A percentile compares a stretch with the other conserved stretches of the same genome.
phyloP scores from a whole-genome alignment of 2,329 filamentous ascomycete genomes.

The Huntiella decipiens region DNA sequence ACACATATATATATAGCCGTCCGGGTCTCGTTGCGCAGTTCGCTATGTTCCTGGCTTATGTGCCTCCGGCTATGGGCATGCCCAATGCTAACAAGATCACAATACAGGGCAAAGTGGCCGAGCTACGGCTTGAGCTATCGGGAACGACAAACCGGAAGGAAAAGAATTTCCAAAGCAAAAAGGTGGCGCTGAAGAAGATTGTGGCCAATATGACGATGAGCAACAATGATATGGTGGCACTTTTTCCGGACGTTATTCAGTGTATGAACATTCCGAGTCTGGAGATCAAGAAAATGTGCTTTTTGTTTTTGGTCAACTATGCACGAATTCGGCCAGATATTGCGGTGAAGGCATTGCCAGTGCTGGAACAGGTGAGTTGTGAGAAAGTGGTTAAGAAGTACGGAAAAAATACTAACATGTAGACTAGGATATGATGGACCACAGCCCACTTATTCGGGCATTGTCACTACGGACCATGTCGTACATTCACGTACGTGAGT shows the following conservation, averaged over 20 bases:
- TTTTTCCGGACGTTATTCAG: constrained; percentile 85
- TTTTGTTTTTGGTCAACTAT: constrained; percentile 93
- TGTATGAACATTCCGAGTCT: constrained; percentile 91
- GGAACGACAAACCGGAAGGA: constrained; percentile 81
- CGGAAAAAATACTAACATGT: background rate
- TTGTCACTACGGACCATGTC: constrained; percentile 88
- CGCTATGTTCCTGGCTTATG: constrained; percentile 34
- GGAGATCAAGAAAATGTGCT: constrained; percentile 99
- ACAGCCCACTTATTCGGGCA: constrained; percentile 79
- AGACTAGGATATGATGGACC: constrained; percentile 71
- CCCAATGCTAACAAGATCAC: constrained; percentile 20
- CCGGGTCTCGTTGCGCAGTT: background rate
- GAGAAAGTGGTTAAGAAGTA: no score
- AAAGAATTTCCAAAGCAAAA: constrained; percentile 87
- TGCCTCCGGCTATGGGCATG: constrained; percentile 22
- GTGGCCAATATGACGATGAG: constrained; percentile 99
- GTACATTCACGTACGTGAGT: constrained; percentile 91
- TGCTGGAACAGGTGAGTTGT: constrained; percentile 40
- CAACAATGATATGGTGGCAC: constrained; percentile 97
- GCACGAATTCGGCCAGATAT: constrained; percentile 85
- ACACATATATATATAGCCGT: no score
- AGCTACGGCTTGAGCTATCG: constrained; percentile 72
- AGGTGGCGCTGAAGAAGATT: constrained; percentile 97
- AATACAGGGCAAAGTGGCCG: constrained; percentile 91
- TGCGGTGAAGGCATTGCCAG: constrained; percentile 78